Percentiles rank a stretch among this genome's conserved stretches.
Conservation (phyloP, 495 filamentous ascomycete genomes). For the Podospora pseudocomata region DNA sequence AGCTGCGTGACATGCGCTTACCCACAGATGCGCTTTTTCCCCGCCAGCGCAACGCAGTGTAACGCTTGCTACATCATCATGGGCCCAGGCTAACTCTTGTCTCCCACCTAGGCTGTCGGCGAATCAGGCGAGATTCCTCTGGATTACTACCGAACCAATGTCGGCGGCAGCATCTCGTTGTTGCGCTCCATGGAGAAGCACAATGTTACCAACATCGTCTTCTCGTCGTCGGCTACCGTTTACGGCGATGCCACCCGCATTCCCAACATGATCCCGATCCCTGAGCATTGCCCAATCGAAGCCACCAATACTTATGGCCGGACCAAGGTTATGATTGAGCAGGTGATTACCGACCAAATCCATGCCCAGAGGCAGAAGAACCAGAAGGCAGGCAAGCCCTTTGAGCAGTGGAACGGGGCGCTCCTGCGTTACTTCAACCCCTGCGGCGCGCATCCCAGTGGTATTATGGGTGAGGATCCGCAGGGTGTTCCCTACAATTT, state of each 20-base stretch:
- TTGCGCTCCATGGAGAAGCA: conserved; percentile 82
- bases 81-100: conserved; percentile 4
- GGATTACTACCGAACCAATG: conserved; percentile 97
- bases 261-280: conserved; percentile 97
- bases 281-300: conserved; percentile 90
- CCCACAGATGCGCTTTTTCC: conserved; percentile 1
- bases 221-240: conserved; percentile 93
- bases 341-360: conserved; percentile 84
- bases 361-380: conserved; percentile 80
- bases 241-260: conserved; percentile 97
- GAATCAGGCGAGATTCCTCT: conserved; percentile 93
- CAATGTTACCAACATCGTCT: conserved; percentile 94
- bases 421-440: conserved; percentile 98
- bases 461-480: conserved; percentile 98
- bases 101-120: conserved; percentile 70
- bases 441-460: conserved; percentile 87
- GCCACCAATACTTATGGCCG: conserved; percentile 97
- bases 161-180: conserved; percentile 86
- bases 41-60: conserved; percentile 7
- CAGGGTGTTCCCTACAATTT: conserved; percentile 95
- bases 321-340: conserved; percentile 90
- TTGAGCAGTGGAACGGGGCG: conserved; percentile 86
- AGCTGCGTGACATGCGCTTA: neutral
- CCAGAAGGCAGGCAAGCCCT: conserved; percentile 72
- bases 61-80: conserved; percentile 1